Percentiles rank a stretch among this genome's conserved stretches.
Conservation (phyloP, 441 rosid species). For the Daphne laureola region DNA sequence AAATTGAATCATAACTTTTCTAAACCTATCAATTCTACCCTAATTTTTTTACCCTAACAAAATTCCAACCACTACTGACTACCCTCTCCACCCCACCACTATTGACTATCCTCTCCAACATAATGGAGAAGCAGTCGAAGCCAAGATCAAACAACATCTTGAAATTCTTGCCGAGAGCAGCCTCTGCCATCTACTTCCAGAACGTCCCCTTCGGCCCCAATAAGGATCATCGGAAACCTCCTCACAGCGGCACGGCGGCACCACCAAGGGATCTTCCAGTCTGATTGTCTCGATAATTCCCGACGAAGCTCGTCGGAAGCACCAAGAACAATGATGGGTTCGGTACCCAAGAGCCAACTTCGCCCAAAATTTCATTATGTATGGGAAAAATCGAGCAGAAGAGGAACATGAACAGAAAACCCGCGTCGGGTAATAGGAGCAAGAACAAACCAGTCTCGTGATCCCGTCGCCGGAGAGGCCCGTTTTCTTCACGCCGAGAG, state of each 20-base stretch:
- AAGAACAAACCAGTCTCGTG: constrained; percentile 8
- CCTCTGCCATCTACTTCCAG: constrained; percentile 43
- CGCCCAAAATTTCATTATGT: constrained; percentile 88
- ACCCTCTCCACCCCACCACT: no score
- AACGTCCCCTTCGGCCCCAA: constrained; percentile 60
- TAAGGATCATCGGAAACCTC: constrained; percentile 36
- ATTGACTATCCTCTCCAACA: no score
- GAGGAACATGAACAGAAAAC: constrained; percentile 15
- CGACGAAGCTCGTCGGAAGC: constrained; percentile 43
- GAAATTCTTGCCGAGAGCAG: constrained; percentile 53
- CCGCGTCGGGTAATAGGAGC: constrained; percentile 9
- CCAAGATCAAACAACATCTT: constrained; percentile 40
- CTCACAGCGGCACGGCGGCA: no score
- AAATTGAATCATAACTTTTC: no score
- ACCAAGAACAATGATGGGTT: constrained; percentile 23
- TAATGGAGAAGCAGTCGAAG: constrained; percentile 42
- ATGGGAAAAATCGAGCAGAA: constrained; percentile 85
- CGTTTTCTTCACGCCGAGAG: constrained; percentile 5
- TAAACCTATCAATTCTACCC: no score
- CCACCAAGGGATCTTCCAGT: constrained; percentile 52
- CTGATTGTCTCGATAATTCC: constrained; percentile 56
- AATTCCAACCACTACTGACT: no score
- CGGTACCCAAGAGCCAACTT: constrained; percentile 57
- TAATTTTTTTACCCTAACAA: no score
- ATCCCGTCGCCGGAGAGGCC: constrained; percentile 16